A percentile compares a stretch with the other conserved stretches of the same genome.
phyloP scores from a whole-genome alignment of 2,329 filamentous ascomycete species.

The Aspergillus proliferans region DNA sequence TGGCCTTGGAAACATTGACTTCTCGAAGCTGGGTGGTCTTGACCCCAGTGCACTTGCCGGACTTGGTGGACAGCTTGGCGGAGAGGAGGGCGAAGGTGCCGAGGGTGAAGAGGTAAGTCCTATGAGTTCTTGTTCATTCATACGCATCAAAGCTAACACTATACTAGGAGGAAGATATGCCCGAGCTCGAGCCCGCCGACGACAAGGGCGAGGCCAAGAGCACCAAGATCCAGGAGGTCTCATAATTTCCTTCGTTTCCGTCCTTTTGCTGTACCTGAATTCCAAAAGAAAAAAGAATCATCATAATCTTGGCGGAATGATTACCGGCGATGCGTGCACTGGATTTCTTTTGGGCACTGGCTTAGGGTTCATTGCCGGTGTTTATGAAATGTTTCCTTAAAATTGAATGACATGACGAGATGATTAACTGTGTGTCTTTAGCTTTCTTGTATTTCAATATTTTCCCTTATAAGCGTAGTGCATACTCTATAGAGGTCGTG shows the following conservation, averaged over 20 bases:
- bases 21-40: conserved; percentile 77
- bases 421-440: not conserved
- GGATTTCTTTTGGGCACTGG: not conserved
- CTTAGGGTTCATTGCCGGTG: not conserved
- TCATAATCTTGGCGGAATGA: conserved; percentile 8
- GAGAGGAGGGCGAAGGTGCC: conserved; percentile 29
- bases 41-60: conserved; percentile 18
- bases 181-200: conserved; percentile 53
- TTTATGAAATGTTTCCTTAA: conserved; percentile 1
- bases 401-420: not conserved
- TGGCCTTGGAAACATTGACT: conserved; percentile 83
- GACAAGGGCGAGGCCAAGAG: conserved; percentile 38
- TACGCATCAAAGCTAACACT: conserved; percentile 4
- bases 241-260: conserved; percentile 13
- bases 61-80: conserved; percentile 37
- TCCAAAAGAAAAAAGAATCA: conserved; percentile 16
- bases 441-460: too few relatives aligned
- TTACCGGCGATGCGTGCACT: conserved; percentile 3
- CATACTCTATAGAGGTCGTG: not conserved
- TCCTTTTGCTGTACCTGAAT: conserved; percentile 10
- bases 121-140: conserved; percentile 39
- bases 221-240: conserved; percentile 32
- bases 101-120: conserved; percentile 41
- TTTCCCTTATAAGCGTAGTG: too few relatives aligned
- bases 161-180: conserved; percentile 70